Evolutionary conservation across 1,139 yeast species (phyloP), one percentile per base, ranked within the genome.

Genomic region (Debaryomyces nepalensis): DNA sequence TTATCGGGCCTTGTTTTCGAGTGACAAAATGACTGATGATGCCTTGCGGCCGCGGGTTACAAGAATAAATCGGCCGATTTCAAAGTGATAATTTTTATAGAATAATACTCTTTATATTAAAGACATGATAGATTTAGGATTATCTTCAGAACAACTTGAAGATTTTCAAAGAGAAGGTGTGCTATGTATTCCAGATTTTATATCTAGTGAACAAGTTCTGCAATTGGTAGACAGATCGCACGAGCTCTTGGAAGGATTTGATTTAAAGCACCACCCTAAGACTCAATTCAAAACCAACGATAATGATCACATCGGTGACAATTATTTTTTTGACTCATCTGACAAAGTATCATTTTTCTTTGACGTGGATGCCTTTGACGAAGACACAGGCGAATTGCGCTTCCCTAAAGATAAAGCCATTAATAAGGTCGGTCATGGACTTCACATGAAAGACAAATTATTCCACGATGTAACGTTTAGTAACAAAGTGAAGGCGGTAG

Each of bases 391-490:
- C 4, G 55, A 73, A 14, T 66, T 87, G 49, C 59, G 58, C 30
- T 76, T 70, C 54, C 79, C 85, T 9, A 73, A 82, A 48, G 75
- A 74, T 22, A 64, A 64, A 46, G 80, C 93, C 2, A 74, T 87
- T 55, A 87, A 87, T 63, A 87, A 87, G 62, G 81, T 87, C 32
- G 95, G 95, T 5, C 96, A 87, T 57, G 89, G 87, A 0, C 61
- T 87, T 27, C 96, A 87, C 55, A 71, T 77, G 57, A 55, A 63
- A 30, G 81, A 82, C 47, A 64, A 68, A 0, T 57, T 60, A 9
- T 87, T 82, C 52, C 59, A 61, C 14, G 50, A 65, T 6, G 60
- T 81, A 21, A 82, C 95, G 0, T 70, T 82, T 38, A 77, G 75
- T 42, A 65, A 59, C 1, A 71, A 77, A 26, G 77, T 84, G 9